Conservation (phyloP, 441 rosid species). For the Hura crepitans region DNA sequence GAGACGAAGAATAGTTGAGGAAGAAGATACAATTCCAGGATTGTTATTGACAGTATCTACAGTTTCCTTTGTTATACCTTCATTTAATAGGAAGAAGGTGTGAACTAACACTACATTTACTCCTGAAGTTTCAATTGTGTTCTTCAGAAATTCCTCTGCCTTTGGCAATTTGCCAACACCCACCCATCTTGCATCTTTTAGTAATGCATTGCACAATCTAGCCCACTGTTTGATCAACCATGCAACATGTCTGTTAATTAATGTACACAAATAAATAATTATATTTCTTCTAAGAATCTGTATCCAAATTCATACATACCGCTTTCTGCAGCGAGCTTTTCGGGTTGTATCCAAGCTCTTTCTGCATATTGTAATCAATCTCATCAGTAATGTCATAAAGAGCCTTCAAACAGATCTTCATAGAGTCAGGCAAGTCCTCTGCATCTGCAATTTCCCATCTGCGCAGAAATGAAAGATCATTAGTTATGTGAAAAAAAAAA, state of each 20-base stretch:
- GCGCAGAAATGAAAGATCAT: neutral
- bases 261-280: neutral
- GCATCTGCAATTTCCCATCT: slow-evolving; percentile 11
- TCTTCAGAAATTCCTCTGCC: slow-evolving; percentile 21
- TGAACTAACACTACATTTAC: slow-evolving; percentile 18
- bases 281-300: too few species aligned
- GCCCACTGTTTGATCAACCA: slow-evolving; percentile 14
- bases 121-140: slow-evolving; percentile 18
- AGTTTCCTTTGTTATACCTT: slow-evolving; percentile 6
- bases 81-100: slow-evolving; percentile 22
- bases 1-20: slow-evolving; percentile 23
- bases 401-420: slow-evolving; percentile 21
- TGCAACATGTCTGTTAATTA: neutral
- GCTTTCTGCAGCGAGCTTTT: neutral
- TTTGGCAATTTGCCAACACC: neutral
- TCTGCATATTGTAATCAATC: slow-evolving; percentile 4
- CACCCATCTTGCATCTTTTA: slow-evolving; percentile 20
- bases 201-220: slow-evolving; percentile 21
- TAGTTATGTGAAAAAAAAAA: too few species aligned
- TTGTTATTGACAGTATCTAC: slow-evolving; percentile 2
- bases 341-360: neutral
- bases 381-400: slow-evolving; percentile 18
- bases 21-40: slow-evolving; percentile 21
- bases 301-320: too few species aligned
- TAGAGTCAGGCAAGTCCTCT: neutral